Evolutionary conservation across 2,329 filamentous ascomycete genomes (phyloP), one percentile per base, ranked within the genome.

Genomic region (Lithohypha guttulata): DNA sequence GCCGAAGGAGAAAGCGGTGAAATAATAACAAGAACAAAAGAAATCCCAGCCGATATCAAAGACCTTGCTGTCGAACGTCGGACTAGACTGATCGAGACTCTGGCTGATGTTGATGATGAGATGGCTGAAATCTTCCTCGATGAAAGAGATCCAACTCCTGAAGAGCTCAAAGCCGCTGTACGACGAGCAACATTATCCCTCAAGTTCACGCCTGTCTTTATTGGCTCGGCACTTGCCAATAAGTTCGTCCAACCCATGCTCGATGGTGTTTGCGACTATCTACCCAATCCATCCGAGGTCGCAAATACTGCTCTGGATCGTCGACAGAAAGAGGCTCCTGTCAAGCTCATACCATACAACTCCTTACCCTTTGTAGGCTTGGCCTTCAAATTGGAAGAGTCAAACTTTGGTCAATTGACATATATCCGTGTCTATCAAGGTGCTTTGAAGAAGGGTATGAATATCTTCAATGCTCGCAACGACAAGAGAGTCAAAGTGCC

Each of bases 391-490:
- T 77, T 98, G 15, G 91, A 98, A 70, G 91, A 98, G 65, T 93
- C 89, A 65, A 95, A 93, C 61, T 98, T 93, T 55, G 91, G 91
- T 29, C 91, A 98, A 63, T 75, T 98, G 57, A 98, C 91, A 39
- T 98, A 98, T 61, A 93, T 98, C 48, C 85, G 91, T 52, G 91
- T 98, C 42, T 98, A 98, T 67, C 91, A 98, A 64, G 91, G 91
- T 51, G 79, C 79, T 15, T 69, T 98, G 44, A 81, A 71, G 59
- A 96, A 94, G 71, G 84, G 87, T 34, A 74, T 81, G 56, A 85
- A 87, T 58, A 78, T 98, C 40, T 94, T 81, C 74, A 98, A 96
- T 63, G 87, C 87, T 6, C 79, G 87, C 52, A 93, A 77, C 48
- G 83, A 89, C 62, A 94, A 95, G 73, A 95, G 89, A 69, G 81